A percentile compares a stretch with the other conserved stretches of the same genome.
Evolutionary conservation across 805 yeast species (phyloP).

Genomic region (Kluyveromyces wickerhamii): DNA sequence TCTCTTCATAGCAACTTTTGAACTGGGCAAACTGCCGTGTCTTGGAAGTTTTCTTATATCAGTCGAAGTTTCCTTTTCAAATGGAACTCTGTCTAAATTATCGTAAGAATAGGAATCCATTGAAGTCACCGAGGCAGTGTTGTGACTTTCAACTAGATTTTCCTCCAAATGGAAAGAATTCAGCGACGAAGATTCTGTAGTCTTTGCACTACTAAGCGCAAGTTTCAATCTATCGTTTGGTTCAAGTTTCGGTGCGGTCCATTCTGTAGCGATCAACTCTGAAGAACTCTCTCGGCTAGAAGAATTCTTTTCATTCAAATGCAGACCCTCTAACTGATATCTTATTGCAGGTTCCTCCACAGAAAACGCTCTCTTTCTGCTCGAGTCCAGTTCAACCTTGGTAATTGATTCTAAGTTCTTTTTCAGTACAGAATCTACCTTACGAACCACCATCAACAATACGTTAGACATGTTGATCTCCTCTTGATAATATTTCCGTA

Average conservation of each 20-base stretch:
- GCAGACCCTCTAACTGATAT: background rate
- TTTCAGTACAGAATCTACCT: slow-evolving; percentile 26
- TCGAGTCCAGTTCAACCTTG: background rate
- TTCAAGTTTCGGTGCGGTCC: slow-evolving; percentile 34
- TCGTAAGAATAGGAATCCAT: too few species aligned
- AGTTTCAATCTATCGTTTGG: slow-evolving; percentile 34
- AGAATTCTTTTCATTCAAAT: background rate
- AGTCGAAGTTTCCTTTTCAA: background rate
- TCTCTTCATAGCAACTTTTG: background rate
- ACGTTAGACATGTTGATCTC: slow-evolving; percentile 36
- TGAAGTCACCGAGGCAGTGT: too few species aligned
- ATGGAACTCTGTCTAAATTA: too few species aligned
- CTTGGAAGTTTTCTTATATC: background rate
- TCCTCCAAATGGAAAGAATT: slow-evolving; percentile 5
- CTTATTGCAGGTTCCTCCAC: slow-evolving; percentile 9
- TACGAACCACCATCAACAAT: slow-evolving; percentile 29
- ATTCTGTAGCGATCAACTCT: slow-evolving; percentile 24
- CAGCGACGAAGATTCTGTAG: slow-evolving; percentile 3
- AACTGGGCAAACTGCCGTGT: background rate
- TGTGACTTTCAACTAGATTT: background rate
- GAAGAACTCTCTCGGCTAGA: slow-evolving; percentile 16
- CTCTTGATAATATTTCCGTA: slow-evolving; percentile 31
- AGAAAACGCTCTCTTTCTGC: slow-evolving; percentile 29
- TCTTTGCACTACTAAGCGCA: slow-evolving; percentile 13
- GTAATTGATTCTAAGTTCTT: slow-evolving; percentile 6